phyloP scores from a whole-genome alignment of 2,329 filamentous ascomycete genomes.

The Verticillium dahliae region DNA sequence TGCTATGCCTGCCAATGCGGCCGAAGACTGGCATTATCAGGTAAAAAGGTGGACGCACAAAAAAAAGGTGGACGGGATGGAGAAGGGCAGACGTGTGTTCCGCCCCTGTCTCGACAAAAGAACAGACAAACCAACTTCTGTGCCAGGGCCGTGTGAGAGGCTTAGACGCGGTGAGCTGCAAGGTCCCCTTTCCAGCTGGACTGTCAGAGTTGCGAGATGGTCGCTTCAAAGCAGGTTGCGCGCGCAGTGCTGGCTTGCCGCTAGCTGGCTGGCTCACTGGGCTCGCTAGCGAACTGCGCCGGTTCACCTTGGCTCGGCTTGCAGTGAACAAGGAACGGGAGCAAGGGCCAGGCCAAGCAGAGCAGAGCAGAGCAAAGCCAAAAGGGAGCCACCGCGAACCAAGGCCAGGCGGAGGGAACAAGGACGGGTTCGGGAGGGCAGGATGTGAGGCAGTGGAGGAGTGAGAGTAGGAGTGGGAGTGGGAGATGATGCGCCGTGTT shows the following conservation, averaged over 20 bases:
- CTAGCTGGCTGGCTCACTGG: neutral
- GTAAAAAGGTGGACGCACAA: neutral
- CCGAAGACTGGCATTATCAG: constrained; percentile 45
- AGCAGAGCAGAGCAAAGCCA: neutral
- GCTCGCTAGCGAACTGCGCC: neutral
- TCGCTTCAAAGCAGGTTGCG: neutral
- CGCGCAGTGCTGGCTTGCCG: neutral
- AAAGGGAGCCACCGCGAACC: neutral
- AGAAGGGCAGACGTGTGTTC: neutral
- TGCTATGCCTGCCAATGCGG: constrained; percentile 49
- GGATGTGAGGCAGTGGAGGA: neutral
- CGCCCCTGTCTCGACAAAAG: no score
- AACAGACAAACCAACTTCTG: neutral
- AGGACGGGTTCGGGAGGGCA: neutral
- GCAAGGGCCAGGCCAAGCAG: neutral
- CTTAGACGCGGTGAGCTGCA: neutral
- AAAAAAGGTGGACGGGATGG: neutral
- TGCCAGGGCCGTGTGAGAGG: neutral
- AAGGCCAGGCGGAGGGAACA: neutral
- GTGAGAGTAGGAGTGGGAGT: neutral
- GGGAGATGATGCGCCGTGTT: constrained; percentile 4
- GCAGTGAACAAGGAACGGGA: neutral
- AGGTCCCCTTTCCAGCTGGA: neutral
- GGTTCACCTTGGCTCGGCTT: neutral
- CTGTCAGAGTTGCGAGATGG: neutral